Evolutionary conservation across 2,329 filamentous ascomycete species (phyloP).

Genomic region (Fusarium beomiforme): DNA sequence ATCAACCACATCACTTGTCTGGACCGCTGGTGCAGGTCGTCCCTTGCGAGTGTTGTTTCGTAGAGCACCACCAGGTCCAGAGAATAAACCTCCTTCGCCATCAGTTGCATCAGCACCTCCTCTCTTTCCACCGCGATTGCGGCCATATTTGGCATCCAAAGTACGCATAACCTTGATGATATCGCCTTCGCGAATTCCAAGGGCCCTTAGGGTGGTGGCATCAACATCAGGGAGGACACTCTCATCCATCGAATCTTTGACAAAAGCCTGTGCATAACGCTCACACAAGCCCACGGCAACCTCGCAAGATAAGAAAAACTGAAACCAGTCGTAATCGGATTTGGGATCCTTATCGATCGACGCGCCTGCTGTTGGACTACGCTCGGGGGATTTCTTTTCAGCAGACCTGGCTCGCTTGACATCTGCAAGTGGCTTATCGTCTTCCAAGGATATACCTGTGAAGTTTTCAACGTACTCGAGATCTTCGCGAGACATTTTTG

Average conservation of each 20-base stretch:
- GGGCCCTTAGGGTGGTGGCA: constrained; percentile 79
- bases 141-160: constrained; percentile 82
- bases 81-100: constrained; percentile 83
- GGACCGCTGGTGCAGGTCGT: constrained; percentile 85
- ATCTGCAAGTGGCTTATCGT: constrained; percentile 92
- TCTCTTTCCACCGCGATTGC: constrained; percentile 59
- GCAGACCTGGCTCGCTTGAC: constrained; percentile 68
- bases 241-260: constrained; percentile 94
- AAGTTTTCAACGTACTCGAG: constrained; percentile 91
- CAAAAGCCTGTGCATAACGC: constrained; percentile 89
- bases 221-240: constrained; percentile 91
- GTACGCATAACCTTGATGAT: constrained; percentile 94
- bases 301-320: constrained; percentile 94
- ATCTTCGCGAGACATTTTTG: constrained; percentile 96
- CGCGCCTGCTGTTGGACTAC: constrained; percentile 62
- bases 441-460: constrained; percentile 90
- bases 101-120: constrained; percentile 58
- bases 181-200: constrained; percentile 96
- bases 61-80: constrained; percentile 88
- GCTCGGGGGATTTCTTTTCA: constrained; percentile 41
- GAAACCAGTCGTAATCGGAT: constrained; percentile 96
- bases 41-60: constrained; percentile 96
- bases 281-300: constrained; percentile 94
- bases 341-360: constrained; percentile 69
- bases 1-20: constrained; percentile 87